Evolutionary conservation across 73 alveolate genomes (phyloP), one percentile per base, ranked within the genome.

Genomic region (Tetrahymena elliotti): DNA sequence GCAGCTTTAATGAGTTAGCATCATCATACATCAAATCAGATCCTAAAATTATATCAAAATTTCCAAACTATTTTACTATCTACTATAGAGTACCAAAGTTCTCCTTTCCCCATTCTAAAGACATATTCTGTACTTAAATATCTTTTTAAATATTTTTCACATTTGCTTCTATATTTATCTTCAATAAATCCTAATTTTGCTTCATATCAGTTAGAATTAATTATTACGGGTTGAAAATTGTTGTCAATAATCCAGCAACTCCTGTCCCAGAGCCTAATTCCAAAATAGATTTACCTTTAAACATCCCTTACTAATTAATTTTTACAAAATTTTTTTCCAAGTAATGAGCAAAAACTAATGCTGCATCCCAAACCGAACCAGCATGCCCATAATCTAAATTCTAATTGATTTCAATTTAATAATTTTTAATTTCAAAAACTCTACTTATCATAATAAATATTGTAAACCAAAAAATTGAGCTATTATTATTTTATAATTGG

Each of bases 261-360:
- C 88, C 88, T 27, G 88, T 68, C 34, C 88, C 88, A 27, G 88
- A 68, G 1, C 88, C 88, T 10, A 68, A 68, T 68, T 68, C 88
- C 6, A 68, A 31, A 10, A 68, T 68, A 18, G 38, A 68, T 68
- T 68, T 68, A 2, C 88, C 88, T 18, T 3, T 4, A 68, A 68
- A 68, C 22, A 68, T 6, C 0, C 36, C 34, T 27, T 0, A 3
- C 38, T 68, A 18, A n/a, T 68, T 3, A 22, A 68, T 27, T 31
- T 68, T 68, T 18, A 10, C 88, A 68, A 11, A 68, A 68, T 68
- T 68, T 31, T 68, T 68, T 68, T 68, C 88, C n/a, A 68, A 68
- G 88, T 68, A 68, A 68, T 68, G 88, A n/a, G 88, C 88, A 68
- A 68, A 68, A 68, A 68, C 88, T 68, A 68, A n/a, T 68, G 88